phyloP scores from a whole-genome alignment of 495 filamentous ascomycete species.

The Penicillium cataractarum region DNA sequence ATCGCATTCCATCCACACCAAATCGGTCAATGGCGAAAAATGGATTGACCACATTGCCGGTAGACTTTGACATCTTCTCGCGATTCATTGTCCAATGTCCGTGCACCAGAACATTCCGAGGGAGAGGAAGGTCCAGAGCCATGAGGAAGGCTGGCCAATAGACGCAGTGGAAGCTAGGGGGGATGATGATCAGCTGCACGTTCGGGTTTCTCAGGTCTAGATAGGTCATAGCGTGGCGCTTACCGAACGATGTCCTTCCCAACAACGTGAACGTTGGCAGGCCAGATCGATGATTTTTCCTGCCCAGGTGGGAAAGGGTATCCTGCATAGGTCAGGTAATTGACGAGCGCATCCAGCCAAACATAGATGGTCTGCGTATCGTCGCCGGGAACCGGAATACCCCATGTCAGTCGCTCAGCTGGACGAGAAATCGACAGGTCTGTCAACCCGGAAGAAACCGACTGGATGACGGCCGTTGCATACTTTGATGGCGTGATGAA shows the following conservation, averaged over 20 bases:
- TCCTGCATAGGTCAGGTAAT: conserved; percentile 85
- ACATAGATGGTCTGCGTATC: conserved; percentile 91
- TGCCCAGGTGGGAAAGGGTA: conserved; percentile 77
- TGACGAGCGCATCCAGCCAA: conserved; percentile 94
- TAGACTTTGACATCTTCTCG: conserved; percentile 93
- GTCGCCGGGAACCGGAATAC: conserved; percentile 86
- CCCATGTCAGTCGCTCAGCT: conserved; percentile 77
- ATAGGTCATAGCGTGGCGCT: conserved; percentile 19
- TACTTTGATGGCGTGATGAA: conserved; percentile 72
- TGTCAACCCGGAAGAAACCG: conserved; percentile 69
- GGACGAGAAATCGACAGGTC: conserved; percentile 93
- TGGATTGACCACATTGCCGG: conserved; percentile 93
- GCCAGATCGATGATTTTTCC: conserved; percentile 72
- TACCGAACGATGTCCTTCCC: conserved; percentile 92
- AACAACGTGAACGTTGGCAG: conserved; percentile 87
- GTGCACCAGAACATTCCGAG: conserved; percentile 81
- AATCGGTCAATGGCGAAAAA: conserved; percentile 90
- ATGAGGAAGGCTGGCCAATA: conserved; percentile 98
- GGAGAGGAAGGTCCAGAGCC: conserved; percentile 81
- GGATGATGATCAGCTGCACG: conserved; percentile 20
- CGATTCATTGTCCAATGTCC: conserved; percentile 92
- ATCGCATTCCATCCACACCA: conserved; percentile 84
- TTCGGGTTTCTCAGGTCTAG: conserved; percentile 2
- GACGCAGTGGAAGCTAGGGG: conserved; percentile 78
- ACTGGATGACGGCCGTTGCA: conserved; percentile 67